Conservation (phyloP, 331 rosid species). For the Malus hybrid region DNA sequence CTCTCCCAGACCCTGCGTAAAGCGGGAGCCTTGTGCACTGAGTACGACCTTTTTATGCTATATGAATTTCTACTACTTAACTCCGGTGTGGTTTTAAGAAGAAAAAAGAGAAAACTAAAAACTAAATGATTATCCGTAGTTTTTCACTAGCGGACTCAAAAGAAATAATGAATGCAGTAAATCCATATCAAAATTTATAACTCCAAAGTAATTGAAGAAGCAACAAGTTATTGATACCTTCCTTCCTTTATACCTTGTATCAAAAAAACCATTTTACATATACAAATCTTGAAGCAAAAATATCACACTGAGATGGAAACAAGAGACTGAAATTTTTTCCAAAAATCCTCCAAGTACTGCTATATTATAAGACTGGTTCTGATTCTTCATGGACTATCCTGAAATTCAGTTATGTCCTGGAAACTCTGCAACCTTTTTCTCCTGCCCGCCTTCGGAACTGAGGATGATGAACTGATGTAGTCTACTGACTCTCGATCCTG, state of each 20-base stretch:
- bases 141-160: not conserved
- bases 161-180: too few species aligned
- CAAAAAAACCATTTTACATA: not conserved
- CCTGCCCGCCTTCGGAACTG: constrained; percentile 32
- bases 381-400: constrained; percentile 21
- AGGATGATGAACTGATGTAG: constrained; percentile 19
- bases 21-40: too few species aligned
- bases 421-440: constrained; percentile 60
- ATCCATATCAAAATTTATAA: not conserved
- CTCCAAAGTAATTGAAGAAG: not conserved
- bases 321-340: not conserved
- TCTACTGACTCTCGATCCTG: constrained; percentile 18
- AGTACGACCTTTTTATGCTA: too few species aligned
- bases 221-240: not conserved
- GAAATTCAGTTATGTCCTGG: constrained; percentile 39
- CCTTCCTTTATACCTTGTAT: not conserved
- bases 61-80: not conserved
- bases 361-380: not conserved
- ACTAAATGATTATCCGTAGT: too few species aligned
- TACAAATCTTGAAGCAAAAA: not conserved
- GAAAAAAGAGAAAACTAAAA: too few species aligned
- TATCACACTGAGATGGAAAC: not conserved
- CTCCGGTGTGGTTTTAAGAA: not conserved
- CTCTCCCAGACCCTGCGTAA: too few species aligned
- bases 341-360: not conserved